Evolutionary conservation across 2,329 filamentous ascomycete genomes (phyloP).

Genomic region (Aspergillus ustus): DNA sequence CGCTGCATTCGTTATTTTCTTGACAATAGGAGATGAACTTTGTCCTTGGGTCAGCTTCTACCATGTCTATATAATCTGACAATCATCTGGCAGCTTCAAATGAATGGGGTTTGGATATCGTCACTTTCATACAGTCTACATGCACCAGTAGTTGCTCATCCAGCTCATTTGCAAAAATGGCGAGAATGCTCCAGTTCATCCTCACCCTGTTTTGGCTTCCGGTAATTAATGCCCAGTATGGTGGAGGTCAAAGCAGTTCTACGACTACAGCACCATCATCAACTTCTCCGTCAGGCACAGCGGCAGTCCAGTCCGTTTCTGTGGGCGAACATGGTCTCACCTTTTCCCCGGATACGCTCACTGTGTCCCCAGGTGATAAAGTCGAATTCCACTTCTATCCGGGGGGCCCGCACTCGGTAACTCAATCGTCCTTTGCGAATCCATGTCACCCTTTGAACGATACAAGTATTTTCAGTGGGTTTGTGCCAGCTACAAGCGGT

Average conservation of each 20-base stretch:
- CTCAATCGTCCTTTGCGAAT: slow-evolving; percentile 53
- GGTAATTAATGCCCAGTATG: neutral
- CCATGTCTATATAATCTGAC: too few species aligned
- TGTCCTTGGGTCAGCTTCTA: too few species aligned
- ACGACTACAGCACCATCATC: neutral
- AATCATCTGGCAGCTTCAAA: too few species aligned
- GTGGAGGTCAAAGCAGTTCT: neutral
- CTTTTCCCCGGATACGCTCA: slow-evolving; percentile 52
- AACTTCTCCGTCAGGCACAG: slow-evolving; percentile 14
- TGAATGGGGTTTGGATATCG: too few species aligned
- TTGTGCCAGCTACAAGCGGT: slow-evolving; percentile 26
- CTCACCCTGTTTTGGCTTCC: neutral
- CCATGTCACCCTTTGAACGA: slow-evolving; percentile 54
- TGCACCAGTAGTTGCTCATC: too few species aligned
- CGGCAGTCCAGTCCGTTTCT: slow-evolving; percentile 44
- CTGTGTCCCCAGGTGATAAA: slow-evolving; percentile 53
- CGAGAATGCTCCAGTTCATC: too few species aligned
- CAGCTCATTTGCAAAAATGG: too few species aligned
- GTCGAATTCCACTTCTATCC: slow-evolving; percentile 60
- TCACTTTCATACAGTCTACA: too few species aligned
- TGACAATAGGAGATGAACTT: too few species aligned
- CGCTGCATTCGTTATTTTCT: too few species aligned
- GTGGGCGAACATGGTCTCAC: slow-evolving; percentile 49
- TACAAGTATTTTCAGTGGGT: slow-evolving; percentile 54
- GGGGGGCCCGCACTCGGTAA: slow-evolving; percentile 57